Conservation (phyloP, 2,329 filamentous ascomycete species). For the Endoconidiophora laricicola region DNA sequence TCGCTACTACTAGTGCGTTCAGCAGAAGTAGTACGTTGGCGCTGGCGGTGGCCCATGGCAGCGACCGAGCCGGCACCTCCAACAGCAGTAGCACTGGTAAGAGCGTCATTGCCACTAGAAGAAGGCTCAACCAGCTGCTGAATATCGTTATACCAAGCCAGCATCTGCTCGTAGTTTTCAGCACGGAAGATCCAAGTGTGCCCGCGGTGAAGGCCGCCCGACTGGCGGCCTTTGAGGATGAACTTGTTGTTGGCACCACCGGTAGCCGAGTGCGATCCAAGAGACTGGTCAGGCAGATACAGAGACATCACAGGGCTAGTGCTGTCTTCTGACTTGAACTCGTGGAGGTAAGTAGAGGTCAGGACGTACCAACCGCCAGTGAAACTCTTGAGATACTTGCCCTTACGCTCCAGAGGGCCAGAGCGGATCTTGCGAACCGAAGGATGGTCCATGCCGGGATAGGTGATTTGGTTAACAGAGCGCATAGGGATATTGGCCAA, state of each 20-base stretch:
- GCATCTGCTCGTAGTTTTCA: conserved; percentile 78
- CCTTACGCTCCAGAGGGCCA: conserved; percentile 89
- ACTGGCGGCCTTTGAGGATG: conserved; percentile 89
- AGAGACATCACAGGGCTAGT: conserved; percentile 92
- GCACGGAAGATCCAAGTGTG: conserved; percentile 58
- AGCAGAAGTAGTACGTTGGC: neutral
- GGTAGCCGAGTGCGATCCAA: conserved; percentile 75
- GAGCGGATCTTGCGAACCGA: conserved; percentile 70
- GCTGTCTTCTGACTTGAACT: conserved; percentile 94
- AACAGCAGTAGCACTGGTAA: neutral
- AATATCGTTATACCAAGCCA: conserved; percentile 91
- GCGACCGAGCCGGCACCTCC: neutral
- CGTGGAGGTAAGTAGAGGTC: conserved; percentile 90
- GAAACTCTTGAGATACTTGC: conserved; percentile 96
- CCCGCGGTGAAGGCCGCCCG: conserved; percentile 74
- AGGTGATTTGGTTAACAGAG: conserved; percentile 66
- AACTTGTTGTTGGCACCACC: conserved; percentile 90
- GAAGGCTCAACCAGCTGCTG: conserved; percentile 58
- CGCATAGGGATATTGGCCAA: conserved; percentile 69
- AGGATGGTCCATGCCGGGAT: conserved; percentile 77
- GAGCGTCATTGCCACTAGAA: conserved; percentile 8
- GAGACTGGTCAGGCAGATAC: conserved; percentile 84
- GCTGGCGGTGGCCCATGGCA: neutral
- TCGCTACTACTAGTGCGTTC: conserved; percentile 43
- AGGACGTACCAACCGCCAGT: conserved; percentile 94